Evolutionary conservation across 2,329 filamentous ascomycete species (phyloP), one percentile per base, ranked within the genome.

Genomic region (Colletotrichum orbiculare): DNA sequence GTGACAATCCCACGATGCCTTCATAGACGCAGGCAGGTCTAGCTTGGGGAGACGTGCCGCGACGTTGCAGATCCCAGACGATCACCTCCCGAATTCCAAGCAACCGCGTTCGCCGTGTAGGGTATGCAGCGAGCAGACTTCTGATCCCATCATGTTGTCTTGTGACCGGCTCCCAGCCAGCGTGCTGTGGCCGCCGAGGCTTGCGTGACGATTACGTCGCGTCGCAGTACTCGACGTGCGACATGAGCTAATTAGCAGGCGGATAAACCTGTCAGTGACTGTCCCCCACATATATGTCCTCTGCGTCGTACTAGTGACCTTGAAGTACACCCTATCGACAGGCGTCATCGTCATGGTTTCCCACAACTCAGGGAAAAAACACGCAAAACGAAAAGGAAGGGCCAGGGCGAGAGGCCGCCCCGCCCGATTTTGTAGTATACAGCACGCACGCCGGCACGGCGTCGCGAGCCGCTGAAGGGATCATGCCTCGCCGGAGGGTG

Each of bases 1-100:
- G 49, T 45, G 60, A 64, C 33, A 55, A 64, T 54, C 60, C 60
- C 60, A 25, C 54, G 34, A 63, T 49, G 48, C 17, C 34, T 63
- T 54, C 48, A 42, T 43, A 60, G 38, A 52, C 34, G 38, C 10
- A 33, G 39, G 43, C 49, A 43, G 25, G 25, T 25, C 25, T 25
- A 25, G 55, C 34, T 41, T 39, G 55, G 43, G 60, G 48, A 37
- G 13, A 49, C 15, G 33, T 48, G 54, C 25, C 25, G 25, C 25
- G 25, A 25, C n/a, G 41, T 46, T 54, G 38, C 38, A 25, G 25
- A 38, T 25, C 53, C 60, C 60, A 48, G 48, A 33, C 47, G 42
- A 59, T 64, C 37, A 34, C 38, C 38, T 35, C 38, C 38, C 38
- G 38, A 41, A 41, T 41, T 60, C 55, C 46, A 34, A 46, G 39